Percentiles rank a stretch among this genome's conserved stretches.
phyloP scores from a whole-genome alignment of 495 filamentous ascomycete species.

The Penicillium psychrofluorescens region DNA sequence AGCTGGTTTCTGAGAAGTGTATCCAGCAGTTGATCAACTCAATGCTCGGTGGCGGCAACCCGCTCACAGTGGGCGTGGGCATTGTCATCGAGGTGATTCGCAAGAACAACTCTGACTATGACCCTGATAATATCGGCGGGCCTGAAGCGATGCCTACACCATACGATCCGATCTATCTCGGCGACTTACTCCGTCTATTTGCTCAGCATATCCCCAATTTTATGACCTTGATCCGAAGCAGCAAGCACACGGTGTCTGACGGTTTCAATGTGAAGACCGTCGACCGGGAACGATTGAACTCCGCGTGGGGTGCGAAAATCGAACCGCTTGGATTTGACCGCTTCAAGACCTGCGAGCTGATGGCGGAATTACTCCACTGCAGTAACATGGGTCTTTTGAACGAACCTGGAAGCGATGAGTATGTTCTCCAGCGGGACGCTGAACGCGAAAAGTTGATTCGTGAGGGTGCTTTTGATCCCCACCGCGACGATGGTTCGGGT shows the following conservation, averaged over 20 bases:
- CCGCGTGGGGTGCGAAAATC: slow-evolving; percentile 83
- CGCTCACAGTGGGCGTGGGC: slow-evolving; percentile 91
- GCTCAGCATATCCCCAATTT: slow-evolving; percentile 91
- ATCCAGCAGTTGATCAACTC: slow-evolving; percentile 74
- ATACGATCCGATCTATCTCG: slow-evolving; percentile 94
- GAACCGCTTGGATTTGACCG: slow-evolving; percentile 95
- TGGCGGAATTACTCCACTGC: slow-evolving; percentile 96
- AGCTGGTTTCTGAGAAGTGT: slow-evolving; percentile 85
- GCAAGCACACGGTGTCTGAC: slow-evolving; percentile 52
- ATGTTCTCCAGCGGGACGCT: slow-evolving; percentile 71
- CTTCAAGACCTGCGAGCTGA: slow-evolving; percentile 98
- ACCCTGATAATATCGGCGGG: slow-evolving; percentile 76
- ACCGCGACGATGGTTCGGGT: slow-evolving; percentile 31
- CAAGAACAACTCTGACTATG: slow-evolving; percentile 99
- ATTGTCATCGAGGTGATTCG: slow-evolving; percentile 98
- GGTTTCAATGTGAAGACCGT: slow-evolving; percentile 52
- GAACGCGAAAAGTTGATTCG: slow-evolving; percentile 72
- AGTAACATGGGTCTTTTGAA: slow-evolving; percentile 98
- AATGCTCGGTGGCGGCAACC: slow-evolving; percentile 92
- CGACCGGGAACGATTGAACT: slow-evolving; percentile 60
- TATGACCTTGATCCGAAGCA: slow-evolving; percentile 76
- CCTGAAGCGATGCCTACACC: slow-evolving; percentile 70
- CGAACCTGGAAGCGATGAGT: slow-evolving; percentile 82
- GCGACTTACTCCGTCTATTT: slow-evolving; percentile 84
- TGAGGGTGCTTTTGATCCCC: slow-evolving; percentile 48